Evolutionary conservation across 768 basidiomycete species (phyloP), one percentile per base, ranked within the genome.

Genomic region (Auricularia sp.): DNA sequence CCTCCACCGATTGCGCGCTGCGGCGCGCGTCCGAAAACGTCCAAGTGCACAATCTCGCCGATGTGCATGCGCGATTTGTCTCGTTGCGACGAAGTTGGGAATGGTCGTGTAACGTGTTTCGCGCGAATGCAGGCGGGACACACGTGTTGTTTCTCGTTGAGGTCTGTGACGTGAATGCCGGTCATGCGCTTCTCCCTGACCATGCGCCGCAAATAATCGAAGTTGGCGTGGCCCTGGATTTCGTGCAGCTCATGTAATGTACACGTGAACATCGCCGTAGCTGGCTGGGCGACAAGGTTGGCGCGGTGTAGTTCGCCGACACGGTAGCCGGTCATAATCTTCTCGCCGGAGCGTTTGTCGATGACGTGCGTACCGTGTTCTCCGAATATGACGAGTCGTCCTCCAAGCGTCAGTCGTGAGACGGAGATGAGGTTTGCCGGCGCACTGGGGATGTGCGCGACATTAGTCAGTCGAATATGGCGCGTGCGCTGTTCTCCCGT

Each of bases 1-100:
- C 24, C 1, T 0, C 68, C 62, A 0, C 63, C 51, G 3, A 62
- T 11, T 0, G 45, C 65, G 1, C 18, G 10, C 0, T 61, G 10
- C 6, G 63, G 64, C 1, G 65, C 37, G 0, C 47, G 68, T 1
- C 68, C 68, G 44, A 64, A 69, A 3, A 69, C 34, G 24, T 69
- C 42, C 1, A 47, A 33, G 35, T 66, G 68, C 13, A 66, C 58
- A 16, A 37, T 64, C 44, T 35, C 64, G 10, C n/a, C 39, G 1
- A 29, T 24, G 0, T 24, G 35, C 56, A 59, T 59, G 0, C 13
- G 29, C 56, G 56, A 59, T 2, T 29, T 14, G 33, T 42, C 21
- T 3, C 56, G 5, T 2, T 59, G 1, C 2, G 54, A 39, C 3
- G 14, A 21, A 1, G 3, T 64, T 0, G 64, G 64, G 5, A 64